Evolutionary conservation across 495 filamentous ascomycete species (phyloP).

Genomic region (Cladorrhinum samala): DNA sequence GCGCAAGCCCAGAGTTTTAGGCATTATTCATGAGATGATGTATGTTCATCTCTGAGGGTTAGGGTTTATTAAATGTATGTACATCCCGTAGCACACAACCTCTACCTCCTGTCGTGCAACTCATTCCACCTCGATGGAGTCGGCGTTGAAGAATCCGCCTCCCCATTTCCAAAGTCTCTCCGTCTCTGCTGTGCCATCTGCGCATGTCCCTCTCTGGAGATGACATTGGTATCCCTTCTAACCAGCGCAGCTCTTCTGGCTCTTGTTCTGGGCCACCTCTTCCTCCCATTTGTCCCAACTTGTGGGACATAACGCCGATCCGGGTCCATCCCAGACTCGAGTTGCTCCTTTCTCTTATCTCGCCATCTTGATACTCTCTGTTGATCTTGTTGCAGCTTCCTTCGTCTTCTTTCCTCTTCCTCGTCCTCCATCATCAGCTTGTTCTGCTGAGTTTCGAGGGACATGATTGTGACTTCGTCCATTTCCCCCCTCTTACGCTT

Average conservation of each 20-base stretch:
- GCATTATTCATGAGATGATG: no score
- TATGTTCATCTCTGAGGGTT: no score
- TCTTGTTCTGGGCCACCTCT: conserved; percentile 17
- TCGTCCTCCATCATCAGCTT: conserved; percentile 28
- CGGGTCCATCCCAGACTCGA: conserved; percentile 1
- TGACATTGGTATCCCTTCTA: conserved; percentile 8
- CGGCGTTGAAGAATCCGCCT: no score
- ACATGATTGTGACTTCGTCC: conserved; percentile 47
- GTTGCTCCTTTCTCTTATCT: conserved; percentile 16
- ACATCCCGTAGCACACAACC: no score
- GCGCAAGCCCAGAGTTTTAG: no score
- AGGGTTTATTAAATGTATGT: no score
- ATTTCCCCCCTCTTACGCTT: conserved; percentile 50
- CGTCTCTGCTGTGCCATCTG: no score
- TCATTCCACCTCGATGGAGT: no score
- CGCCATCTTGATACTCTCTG: conserved; percentile 22
- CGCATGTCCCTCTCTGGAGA: conserved; percentile 5
- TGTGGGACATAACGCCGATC: conserved; percentile 14
- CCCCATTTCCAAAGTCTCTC: no score
- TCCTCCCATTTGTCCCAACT: conserved; percentile 9
- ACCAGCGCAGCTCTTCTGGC: conserved; percentile 15
- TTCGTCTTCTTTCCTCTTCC: conserved; percentile 24
- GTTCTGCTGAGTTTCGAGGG: conserved; percentile 33
- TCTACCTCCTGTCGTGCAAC: no score
- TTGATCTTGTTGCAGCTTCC: conserved; percentile 21